These are phyloP conservation scores for Lumnitzera littorea DNA, from an alignment of 345 rosid species.

Conservation along the genomic window DNA sequence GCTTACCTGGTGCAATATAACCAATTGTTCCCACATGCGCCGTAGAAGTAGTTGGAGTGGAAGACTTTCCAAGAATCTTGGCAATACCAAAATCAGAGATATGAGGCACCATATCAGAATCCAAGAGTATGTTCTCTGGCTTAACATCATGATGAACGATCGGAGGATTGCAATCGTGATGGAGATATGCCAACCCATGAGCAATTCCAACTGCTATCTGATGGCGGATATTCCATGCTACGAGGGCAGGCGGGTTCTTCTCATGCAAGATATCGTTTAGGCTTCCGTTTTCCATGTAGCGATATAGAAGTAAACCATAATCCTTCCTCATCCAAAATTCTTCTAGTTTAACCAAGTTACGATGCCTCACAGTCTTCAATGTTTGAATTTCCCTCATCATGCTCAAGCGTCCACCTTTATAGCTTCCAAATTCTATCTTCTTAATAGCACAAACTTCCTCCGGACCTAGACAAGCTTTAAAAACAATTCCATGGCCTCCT, in stretches of 20 bases:
- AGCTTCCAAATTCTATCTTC: slow-evolving; percentile 39
- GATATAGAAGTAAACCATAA: slow-evolving; percentile 53
- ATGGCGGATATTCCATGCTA: slow-evolving; percentile 57
- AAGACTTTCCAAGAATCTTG: slow-evolving; percentile 48
- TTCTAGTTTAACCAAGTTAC: slow-evolving; percentile 65
- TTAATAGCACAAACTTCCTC: slow-evolving; percentile 52
- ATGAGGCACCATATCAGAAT: slow-evolving; percentile 64
- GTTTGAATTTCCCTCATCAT: slow-evolving; percentile 67
- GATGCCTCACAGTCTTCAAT: slow-evolving; percentile 52
- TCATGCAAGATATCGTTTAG: slow-evolving; percentile 51
- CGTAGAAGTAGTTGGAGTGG: slow-evolving; percentile 30
- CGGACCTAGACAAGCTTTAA: slow-evolving; percentile 43
- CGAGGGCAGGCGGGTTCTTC: slow-evolving; percentile 12
- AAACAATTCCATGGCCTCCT: slow-evolving; percentile 76
- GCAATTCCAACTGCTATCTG: slow-evolving; percentile 61
- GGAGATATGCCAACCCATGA: slow-evolving; percentile 76
- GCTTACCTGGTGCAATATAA: slow-evolving; percentile 75
- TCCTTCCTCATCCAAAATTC: slow-evolving; percentile 75
- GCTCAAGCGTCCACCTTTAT: slow-evolving; percentile 35
- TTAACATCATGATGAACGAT: slow-evolving; percentile 79
- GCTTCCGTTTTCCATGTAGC: slow-evolving; percentile 72
- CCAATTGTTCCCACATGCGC: slow-evolving; percentile 62
- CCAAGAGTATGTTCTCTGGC: slow-evolving; percentile 71
- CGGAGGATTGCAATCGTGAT: slow-evolving; percentile 63
- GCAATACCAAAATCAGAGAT: slow-evolving; percentile 83